phyloP scores from a whole-genome alignment of 202 grass and related monocot species.

The Schoenoplectus tabernaemontani region DNA sequence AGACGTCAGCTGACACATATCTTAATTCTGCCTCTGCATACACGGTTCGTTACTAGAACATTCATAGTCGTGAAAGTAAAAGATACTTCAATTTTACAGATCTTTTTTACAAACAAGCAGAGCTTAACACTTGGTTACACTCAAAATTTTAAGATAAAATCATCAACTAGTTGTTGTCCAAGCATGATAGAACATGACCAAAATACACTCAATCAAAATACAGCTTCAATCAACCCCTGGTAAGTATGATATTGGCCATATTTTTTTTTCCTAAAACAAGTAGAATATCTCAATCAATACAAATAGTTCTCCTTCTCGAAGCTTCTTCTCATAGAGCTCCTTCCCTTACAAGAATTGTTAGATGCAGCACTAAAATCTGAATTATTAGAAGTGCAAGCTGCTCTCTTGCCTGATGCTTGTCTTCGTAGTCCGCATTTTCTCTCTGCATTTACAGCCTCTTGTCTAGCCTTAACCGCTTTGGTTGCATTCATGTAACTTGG shows the following conservation, averaged over 20 bases:
- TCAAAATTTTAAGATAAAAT: not conserved
- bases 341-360: slow-evolving; percentile 6
- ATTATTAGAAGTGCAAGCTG: not conserved
- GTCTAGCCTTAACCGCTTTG: slow-evolving; percentile 62
- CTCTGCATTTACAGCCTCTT: slow-evolving; percentile 26
- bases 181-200: not conserved
- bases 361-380: not conserved
- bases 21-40: too few relatives aligned
- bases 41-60: not conserved
- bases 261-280: not conserved
- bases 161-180: slow-evolving; percentile 9
- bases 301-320: slow-evolving; percentile 23
- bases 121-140: not conserved
- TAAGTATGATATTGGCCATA: not conserved
- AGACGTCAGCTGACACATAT: too few relatives aligned
- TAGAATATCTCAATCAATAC: not conserved
- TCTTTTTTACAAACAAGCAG: not conserved
- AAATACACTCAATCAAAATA: too few relatives aligned
- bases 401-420: slow-evolving; percentile 8
- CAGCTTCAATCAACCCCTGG: not conserved
- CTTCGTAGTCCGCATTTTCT: not conserved
- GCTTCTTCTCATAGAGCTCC: slow-evolving; percentile 15
- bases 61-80: not conserved
- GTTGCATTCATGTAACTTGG: slow-evolving; percentile 76
- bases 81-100: not conserved